Evolutionary conservation across 2,329 filamentous ascomycete genomes (phyloP), one percentile per base, ranked within the genome.

Genomic region (Rugonectria rugulosa): DNA sequence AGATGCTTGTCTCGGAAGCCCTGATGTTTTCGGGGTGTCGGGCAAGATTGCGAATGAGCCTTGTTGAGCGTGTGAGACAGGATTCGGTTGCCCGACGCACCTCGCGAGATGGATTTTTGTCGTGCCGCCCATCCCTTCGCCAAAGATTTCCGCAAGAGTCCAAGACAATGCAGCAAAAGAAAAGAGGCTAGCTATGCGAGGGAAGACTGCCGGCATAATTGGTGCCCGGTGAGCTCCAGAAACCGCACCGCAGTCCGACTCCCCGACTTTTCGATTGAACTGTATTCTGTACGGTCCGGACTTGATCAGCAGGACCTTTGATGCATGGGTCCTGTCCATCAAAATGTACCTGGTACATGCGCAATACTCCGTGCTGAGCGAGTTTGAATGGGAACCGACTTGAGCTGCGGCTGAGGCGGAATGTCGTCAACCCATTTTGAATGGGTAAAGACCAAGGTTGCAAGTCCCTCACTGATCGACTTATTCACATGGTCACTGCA

Each of bases 401-500:
- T n/a, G n/a, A n/a, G n/a, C n/a, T 44, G 51, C 53, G 52, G 56
- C 61, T 64, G 43, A 38, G 56, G 41, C 42, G 57, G 27, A 57
- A 50, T 45, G 26, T 32, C 36, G 46, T 46, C 45, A 45, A 27
- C 27, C 41, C 40, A 41, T 51, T 15, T 59, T 29, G 45, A 49
- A 56, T 44, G 52, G 21, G 44, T 17, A n/a, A n/a, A n/a, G n/a
- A n/a, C n/a, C n/a, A n/a, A n/a, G n/a, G n/a, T n/a, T n/a, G n/a
- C n/a, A n/a, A n/a, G n/a, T n/a, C n/a, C n/a, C n/a, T n/a, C n/a
- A n/a, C n/a, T n/a, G n/a, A n/a, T n/a, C n/a, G n/a, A 40, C 27
- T 50, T 34, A 26, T 27, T 7, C 31, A 31, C 17, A 19, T 19
- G 47, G 40, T 34, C n/a, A 43, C 38, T 17, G 24, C 24, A 21